phyloP scores from a whole-genome alignment of 2,329 filamentous ascomycete species.

The Aspergillus alliaceus region DNA sequence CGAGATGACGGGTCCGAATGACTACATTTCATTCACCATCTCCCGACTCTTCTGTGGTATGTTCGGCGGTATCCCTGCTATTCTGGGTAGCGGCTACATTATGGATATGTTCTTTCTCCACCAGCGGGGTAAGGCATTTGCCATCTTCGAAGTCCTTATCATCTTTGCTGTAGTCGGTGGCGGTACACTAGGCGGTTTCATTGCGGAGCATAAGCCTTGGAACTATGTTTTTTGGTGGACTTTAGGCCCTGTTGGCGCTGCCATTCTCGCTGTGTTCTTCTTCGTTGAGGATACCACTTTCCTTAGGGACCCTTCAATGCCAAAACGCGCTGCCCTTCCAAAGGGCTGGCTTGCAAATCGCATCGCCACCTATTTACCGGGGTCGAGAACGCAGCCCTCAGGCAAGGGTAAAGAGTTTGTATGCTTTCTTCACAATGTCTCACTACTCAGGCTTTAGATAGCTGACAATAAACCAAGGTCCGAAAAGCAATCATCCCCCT shows the following conservation, averaged over 20 bases:
- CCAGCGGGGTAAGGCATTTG: conserved; percentile 43
- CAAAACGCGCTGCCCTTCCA: conserved; percentile 19
- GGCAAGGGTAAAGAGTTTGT: not conserved
- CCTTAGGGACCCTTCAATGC: conserved; percentile 19
- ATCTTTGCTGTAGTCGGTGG: conserved; percentile 40
- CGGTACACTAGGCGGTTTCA: conserved; percentile 43
- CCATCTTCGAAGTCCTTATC: conserved; percentile 35
- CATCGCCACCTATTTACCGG: conserved; percentile 26
- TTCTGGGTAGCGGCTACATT: conserved; percentile 42
- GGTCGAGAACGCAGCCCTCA: not conserved
- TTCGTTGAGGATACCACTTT: conserved; percentile 45
- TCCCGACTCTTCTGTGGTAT: conserved; percentile 43
- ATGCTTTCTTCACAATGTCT: not conserved
- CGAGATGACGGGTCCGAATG: conserved; percentile 33
- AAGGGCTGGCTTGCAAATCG: conserved; percentile 21
- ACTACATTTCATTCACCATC: conserved; percentile 40
- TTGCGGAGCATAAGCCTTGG: conserved; percentile 37
- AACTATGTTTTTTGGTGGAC: conserved; percentile 47
- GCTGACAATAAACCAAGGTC: conserved; percentile 10
- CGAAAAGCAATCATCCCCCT: conserved; percentile 25
- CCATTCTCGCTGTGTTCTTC: conserved; percentile 36
- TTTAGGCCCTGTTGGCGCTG: conserved; percentile 36
- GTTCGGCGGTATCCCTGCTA: conserved; percentile 40
- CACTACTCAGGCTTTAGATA: conserved; percentile 7
- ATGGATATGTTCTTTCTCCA: conserved; percentile 48